Conservation (phyloP, 2,329 filamentous ascomycete species). For the Scleromitrula shiraiana region DNA sequence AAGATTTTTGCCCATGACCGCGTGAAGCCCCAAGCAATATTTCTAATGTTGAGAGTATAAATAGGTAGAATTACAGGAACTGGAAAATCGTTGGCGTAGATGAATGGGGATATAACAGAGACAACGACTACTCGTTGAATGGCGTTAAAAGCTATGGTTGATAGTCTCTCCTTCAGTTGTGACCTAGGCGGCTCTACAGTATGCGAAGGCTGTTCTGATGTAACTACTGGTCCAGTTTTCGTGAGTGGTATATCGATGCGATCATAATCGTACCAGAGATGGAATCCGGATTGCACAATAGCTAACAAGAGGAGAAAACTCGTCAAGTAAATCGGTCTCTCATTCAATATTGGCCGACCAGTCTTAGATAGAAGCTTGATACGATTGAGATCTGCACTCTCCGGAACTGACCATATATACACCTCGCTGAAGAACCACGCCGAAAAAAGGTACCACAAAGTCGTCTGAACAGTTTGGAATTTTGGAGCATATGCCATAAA, state of each 20-base stretch:
- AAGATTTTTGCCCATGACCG: constrained; percentile 64
- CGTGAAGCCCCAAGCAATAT: constrained; percentile 58
- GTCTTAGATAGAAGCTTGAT: constrained; percentile 61
- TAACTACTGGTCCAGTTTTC: constrained; percentile 27
- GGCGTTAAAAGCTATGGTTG: constrained; percentile 28
- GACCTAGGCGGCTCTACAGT: constrained; percentile 30
- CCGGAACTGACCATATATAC: constrained; percentile 64
- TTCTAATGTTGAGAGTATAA: constrained; percentile 57
- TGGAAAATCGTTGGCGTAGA: constrained; percentile 38
- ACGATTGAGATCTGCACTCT: constrained; percentile 57
- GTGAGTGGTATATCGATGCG: constrained; percentile 37
- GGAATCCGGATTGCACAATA: constrained; percentile 57
- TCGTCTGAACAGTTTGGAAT: constrained; percentile 55
- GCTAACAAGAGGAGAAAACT: constrained; percentile 62
- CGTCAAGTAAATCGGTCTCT: constrained; percentile 75
- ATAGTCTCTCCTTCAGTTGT: constrained; percentile 32
- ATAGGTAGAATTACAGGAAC: constrained; percentile 27
- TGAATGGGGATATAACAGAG: constrained; percentile 33
- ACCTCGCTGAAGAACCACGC: constrained; percentile 73
- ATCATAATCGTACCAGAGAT: constrained; percentile 69
- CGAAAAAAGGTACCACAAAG: constrained; percentile 70
- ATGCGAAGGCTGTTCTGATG: constrained; percentile 32
- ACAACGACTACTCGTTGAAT: constrained; percentile 31
- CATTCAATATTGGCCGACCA: constrained; percentile 73
- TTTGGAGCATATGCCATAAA: constrained; percentile 49